phyloP scores from a whole-genome alignment of 2,329 filamentous ascomycete genomes.

The Dothideomycetidae sp. region DNA sequence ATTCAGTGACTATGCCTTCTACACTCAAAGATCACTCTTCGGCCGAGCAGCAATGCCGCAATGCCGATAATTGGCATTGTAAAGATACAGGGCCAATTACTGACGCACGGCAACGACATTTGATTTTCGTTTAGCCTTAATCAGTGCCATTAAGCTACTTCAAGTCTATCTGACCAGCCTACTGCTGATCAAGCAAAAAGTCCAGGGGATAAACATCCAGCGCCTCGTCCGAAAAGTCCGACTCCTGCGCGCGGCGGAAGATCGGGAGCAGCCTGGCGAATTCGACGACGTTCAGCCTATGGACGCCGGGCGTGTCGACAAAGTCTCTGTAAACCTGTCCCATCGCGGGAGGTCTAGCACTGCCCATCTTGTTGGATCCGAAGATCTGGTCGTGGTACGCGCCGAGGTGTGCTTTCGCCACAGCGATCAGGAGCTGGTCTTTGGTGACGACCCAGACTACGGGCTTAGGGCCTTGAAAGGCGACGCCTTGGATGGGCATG shows the following conservation, averaged over 20 bases:
- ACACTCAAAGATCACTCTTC: too few relatives aligned
- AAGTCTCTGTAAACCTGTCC: neutral
- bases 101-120: too few relatives aligned
- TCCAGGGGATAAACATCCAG: neutral
- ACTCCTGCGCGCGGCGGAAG: neutral
- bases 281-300: neutral
- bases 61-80: too few relatives aligned
- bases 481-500: constrained; percentile 15
- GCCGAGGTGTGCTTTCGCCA: neutral
- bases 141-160: too few relatives aligned
- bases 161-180: too few relatives aligned
- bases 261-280: neutral
- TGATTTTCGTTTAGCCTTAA: neutral
- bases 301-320: neutral
- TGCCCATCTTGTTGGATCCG: neutral
- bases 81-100: too few relatives aligned
- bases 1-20: too few relatives aligned
- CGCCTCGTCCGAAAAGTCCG: neutral
- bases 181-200: too few relatives aligned
- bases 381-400: neutral
- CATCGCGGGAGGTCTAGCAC: too few relatives aligned
- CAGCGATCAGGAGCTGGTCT: neutral
- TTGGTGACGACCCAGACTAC: neutral
- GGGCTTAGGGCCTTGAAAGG: neutral
- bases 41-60: too few relatives aligned